Conservation (phyloP, 225 moss, liverwort and hornwort species). For the Pseudoscleropodium purum region DNA sequence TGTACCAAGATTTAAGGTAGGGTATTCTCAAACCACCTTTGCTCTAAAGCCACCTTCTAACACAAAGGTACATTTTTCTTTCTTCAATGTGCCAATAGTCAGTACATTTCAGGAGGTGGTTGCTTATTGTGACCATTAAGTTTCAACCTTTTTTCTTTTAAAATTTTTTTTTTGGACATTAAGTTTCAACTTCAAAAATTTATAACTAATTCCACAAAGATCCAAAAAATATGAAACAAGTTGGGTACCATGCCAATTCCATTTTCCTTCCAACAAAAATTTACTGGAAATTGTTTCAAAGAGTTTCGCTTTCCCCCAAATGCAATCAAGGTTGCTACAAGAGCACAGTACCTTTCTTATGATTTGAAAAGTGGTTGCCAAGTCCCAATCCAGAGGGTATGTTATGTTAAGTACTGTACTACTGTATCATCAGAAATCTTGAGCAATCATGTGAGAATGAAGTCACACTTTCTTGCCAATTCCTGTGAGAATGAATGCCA, state of each 20-base stretch:
- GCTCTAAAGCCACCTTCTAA: background rate
- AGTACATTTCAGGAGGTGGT: background rate
- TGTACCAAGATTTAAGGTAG: background rate
- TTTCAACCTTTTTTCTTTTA: no score
- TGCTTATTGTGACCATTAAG: no score
- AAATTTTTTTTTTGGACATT: no score
- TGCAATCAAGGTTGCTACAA: accelerated
- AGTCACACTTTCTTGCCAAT: background rate
- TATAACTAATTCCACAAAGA: background rate
- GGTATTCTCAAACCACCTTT: accelerated
- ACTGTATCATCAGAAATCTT: background rate
- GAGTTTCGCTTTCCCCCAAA: background rate
- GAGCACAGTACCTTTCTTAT: background rate
- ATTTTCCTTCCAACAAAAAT: background rate
- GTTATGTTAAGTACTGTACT: no score
- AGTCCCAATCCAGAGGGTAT: background rate
- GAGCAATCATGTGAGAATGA: background rate
- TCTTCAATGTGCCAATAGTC: background rate
- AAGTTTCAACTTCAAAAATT: background rate
- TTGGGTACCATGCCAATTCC: background rate
- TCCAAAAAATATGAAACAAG: no score
- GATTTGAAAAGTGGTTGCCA: background rate
- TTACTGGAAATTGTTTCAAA: background rate
- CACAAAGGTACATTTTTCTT: background rate
- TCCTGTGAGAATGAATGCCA: background rate